A percentile compares a stretch with the other conserved stretches of the same genome.
Evolutionary conservation across 1,139 yeast species (phyloP).

Genomic region (Saccharomyces hybrid): DNA sequence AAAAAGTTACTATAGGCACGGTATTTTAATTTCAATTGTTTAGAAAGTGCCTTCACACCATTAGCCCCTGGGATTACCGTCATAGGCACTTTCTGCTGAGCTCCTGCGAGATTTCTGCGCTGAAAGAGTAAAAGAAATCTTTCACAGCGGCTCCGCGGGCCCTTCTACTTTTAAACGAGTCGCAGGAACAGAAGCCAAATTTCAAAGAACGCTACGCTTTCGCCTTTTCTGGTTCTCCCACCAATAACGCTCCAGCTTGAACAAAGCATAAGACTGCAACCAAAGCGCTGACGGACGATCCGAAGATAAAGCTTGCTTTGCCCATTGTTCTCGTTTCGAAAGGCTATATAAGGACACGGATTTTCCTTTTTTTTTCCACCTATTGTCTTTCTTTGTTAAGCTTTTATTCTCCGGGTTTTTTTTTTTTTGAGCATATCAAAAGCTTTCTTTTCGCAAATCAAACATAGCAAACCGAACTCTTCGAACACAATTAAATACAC

Average conservation of each 20-base stretch:
- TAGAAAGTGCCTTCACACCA: not conserved
- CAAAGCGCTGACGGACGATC: not conserved
- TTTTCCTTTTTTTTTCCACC: not conserved
- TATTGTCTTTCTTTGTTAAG: not conserved
- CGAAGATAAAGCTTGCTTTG: not conserved
- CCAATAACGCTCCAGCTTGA: not conserved
- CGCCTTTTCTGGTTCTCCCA: not conserved
- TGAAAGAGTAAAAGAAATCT: not conserved
- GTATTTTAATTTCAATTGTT: not conserved
- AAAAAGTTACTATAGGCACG: not conserved
- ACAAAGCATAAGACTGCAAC: not conserved
- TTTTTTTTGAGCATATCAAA: not conserved
- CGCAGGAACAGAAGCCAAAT: not conserved
- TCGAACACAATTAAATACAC: not conserved
- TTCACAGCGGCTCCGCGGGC: not conserved
- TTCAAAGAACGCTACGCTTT: not conserved
- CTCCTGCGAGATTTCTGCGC: not conserved
- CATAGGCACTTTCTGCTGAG: not conserved
- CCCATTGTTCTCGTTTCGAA: not conserved
- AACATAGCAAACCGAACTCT: not conserved
- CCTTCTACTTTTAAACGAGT: not conserved
- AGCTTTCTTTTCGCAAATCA: not conserved
- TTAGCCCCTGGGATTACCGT: not conserved
- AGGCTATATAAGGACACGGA: not conserved
- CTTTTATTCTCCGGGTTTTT: not conserved